Evolutionary conservation across 257 asterid species (phyloP).

Genomic region (Coffea canephora): DNA sequence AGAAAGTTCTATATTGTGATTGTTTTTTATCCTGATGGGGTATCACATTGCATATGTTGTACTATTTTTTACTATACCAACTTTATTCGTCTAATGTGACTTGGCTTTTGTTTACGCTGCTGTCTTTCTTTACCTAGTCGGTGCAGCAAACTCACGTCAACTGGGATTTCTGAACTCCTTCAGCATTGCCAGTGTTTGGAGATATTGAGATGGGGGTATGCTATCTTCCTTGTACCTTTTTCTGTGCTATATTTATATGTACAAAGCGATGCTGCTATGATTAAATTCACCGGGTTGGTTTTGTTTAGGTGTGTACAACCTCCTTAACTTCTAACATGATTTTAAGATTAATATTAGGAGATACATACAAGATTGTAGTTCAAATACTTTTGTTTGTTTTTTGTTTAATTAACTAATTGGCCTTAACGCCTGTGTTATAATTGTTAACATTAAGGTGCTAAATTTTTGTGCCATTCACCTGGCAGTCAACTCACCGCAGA

Average conservation of each 20-base stretch:
- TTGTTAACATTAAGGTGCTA: background rate
- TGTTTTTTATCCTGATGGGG: background rate
- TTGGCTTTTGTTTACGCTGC: slow-evolving; percentile 8
- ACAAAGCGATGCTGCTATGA: background rate
- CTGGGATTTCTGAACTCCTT: slow-evolving; percentile 73
- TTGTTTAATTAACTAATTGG: background rate
- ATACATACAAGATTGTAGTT: background rate
- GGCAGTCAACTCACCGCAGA: background rate
- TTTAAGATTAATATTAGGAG: background rate
- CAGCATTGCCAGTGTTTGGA: slow-evolving; percentile 63
- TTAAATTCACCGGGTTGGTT: background rate
- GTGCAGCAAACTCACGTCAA: slow-evolving; percentile 64
- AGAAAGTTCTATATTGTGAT: background rate
- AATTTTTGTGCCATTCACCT: background rate
- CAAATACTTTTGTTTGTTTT: background rate
- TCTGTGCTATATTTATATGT: background rate
- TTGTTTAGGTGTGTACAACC: background rate
- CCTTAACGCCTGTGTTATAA: background rate
- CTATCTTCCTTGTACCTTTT: slow-evolving; percentile 16
- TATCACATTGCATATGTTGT: background rate
- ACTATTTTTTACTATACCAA: background rate
- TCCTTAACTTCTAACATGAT: background rate
- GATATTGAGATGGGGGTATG: slow-evolving; percentile 97
- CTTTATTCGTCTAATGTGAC: no score
- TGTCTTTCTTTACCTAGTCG: slow-evolving; percentile 40